Base-by-base conservation (phyloP, 257 asterid species). In the Solanum virginianum region DNA sequence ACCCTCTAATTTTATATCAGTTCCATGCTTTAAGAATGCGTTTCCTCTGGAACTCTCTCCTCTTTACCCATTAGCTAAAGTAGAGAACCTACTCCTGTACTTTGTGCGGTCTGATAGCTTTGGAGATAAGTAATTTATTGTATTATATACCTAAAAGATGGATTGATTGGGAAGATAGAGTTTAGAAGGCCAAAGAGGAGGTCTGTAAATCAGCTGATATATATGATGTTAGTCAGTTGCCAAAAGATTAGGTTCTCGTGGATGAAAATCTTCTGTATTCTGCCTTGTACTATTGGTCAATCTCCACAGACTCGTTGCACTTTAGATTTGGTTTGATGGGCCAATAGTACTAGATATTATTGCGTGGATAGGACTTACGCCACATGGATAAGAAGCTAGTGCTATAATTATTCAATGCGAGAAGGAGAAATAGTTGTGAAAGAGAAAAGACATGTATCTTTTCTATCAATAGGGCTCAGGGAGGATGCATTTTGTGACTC, bases 151-250 rank as follows among this genome's bases (percentile, higher is more conserved):
- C 39, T 18, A 24, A 59, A 47, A 26, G 13, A 5, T 82, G 85
- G 85, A 82, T 29, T 18, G 85, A 82, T 82, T 65, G 65, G 84
- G 84, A 57, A 8, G 84, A 81, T 55, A 11, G 71, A 43, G 85
- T 65, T 20, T 49, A 60, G 22, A 82, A 49, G 85, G 62, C 85
- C 10, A 82, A 82, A 82, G 9, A 65, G 29, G 43, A 65, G 14
- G 12, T 82, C 5, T 83, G 85, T 80, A 18, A 65, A 47, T 41
- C 85, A 18, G 65, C 85, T 15, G 80, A 70, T 36, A 82, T 82
- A 45, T 82, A 82, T 16, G 85, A 82, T 43, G 79, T 51, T 14
- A 82, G 65, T 65, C 85, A 82, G 49, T 70, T 82, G 77, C 26
- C 85, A 20, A 82, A 49, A 45, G 15, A n/a, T 45, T 24, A 82